Percentiles rank a stretch among this genome's conserved stretches.
Conservation (phyloP, 371 early-diverging fungal species). For the Rhizopus microsporus region DNA sequence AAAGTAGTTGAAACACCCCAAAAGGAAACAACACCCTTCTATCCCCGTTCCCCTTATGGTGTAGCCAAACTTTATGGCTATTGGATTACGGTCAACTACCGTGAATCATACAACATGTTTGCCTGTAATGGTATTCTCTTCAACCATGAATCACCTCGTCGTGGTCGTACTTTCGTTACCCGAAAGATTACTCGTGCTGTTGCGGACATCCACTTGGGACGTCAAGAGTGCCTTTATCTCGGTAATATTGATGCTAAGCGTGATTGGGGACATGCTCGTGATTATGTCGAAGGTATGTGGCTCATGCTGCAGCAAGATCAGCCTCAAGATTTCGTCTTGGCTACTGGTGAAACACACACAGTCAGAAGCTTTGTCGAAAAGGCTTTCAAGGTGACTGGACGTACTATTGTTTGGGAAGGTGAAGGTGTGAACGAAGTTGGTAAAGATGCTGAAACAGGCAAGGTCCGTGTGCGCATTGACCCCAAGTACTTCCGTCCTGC, state of each 20-base stretch:
- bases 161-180: constrained; percentile 85
- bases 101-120: constrained; percentile 82
- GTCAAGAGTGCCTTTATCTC: constrained; percentile 72
- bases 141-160: constrained; percentile 86
- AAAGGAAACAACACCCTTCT: constrained; percentile 86
- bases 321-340: constrained; percentile 82
- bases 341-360: constrained; percentile 85
- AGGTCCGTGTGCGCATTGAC: constrained; percentile 72
- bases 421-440: constrained; percentile 75
- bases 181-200: constrained; percentile 85
- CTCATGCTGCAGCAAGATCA: constrained; percentile 81
- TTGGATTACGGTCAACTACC: constrained; percentile 84
- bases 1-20: constrained; percentile 83
- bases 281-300: constrained; percentile 91
- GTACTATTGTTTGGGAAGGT: constrained; percentile 79
- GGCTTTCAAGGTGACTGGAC: constrained; percentile 73
- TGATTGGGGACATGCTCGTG: constrained; percentile 90
- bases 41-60: constrained; percentile 86
- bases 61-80: constrained; percentile 84
- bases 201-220: constrained; percentile 73
- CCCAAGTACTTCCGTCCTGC: constrained; percentile 85
- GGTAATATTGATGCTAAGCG: constrained; percentile 87
- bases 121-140: constrained; percentile 87
- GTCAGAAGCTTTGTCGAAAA: constrained; percentile 85
- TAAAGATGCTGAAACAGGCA: constrained; percentile 65